Evolutionary conservation across 768 basidiomycete genomes (phyloP).

Genomic region (Tylopilus plumbeoviolaceoides): DNA sequence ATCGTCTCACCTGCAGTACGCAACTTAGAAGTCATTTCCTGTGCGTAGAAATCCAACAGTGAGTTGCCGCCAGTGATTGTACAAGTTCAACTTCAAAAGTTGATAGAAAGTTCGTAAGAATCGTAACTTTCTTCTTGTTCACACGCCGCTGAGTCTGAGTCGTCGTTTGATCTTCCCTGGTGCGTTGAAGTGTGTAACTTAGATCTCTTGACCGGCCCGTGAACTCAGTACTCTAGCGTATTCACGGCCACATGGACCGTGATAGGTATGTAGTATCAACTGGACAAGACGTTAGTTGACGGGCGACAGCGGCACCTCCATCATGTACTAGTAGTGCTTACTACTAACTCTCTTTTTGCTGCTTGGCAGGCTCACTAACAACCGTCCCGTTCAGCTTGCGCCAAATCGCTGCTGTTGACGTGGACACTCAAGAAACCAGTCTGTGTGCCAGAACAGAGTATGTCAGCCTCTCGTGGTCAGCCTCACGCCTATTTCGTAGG

Average conservation of each 20-base stretch:
- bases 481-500: neutral
- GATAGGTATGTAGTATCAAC: neutral
- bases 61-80: too few species aligned
- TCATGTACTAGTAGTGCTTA: neutral
- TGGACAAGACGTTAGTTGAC: too few species aligned
- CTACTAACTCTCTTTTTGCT: neutral
- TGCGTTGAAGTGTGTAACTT: too few species aligned
- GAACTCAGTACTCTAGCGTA: too few species aligned
- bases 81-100: too few species aligned
- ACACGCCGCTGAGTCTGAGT: too few species aligned
- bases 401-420: neutral
- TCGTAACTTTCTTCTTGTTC: too few species aligned
- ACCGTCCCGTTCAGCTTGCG: neutral
- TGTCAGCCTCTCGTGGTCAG: constrained; percentile 10
- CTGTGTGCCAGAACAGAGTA: neutral
- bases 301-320: neutral
- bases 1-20: neutral
- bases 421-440: neutral
- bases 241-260: neutral
- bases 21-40: neutral
- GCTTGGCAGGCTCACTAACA: neutral
- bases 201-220: too few species aligned
- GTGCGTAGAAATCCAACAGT: too few species aligned
- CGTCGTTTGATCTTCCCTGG: too few species aligned
- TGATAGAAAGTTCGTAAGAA: too few species aligned